A percentile compares a stretch with the other conserved stretches of the same genome.
Evolutionary conservation across 179 eudicot species (phyloP).

Genomic region (Beta corolliflora): DNA sequence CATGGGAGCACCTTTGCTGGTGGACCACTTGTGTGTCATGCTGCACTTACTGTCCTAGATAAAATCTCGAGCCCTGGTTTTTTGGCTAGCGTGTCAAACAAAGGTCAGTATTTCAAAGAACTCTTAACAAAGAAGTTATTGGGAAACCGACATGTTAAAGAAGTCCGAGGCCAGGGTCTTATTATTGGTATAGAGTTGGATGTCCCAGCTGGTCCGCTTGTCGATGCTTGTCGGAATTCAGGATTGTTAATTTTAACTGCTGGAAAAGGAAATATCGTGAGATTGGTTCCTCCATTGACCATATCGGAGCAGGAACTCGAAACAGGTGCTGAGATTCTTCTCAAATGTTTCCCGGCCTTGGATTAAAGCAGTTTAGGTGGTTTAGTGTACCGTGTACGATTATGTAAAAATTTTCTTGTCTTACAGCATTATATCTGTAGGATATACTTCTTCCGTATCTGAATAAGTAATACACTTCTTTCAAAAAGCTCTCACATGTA

Average conservation of each 20-base stretch:
- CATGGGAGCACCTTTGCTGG: constrained; percentile 99
- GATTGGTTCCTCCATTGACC: constrained; percentile 87
- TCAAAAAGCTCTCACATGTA: no score
- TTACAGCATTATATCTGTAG: no score
- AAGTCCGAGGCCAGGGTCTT: constrained; percentile 81
- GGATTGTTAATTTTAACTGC: constrained; percentile 86
- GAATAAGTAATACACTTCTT: no score
- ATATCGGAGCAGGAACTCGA: constrained; percentile 71
- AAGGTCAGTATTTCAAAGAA: constrained; percentile 66
- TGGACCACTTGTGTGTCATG: constrained; percentile 73
- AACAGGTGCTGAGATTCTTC: constrained; percentile 56
- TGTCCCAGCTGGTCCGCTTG: constrained; percentile 67
- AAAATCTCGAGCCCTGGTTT: constrained; percentile 66
- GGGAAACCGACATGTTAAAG: constrained; percentile 69
- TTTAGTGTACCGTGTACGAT: neutral
- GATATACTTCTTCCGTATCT: no score
- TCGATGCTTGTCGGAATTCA: constrained; percentile 66
- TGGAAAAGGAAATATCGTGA: constrained; percentile 80
- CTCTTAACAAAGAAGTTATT: constrained; percentile 49
- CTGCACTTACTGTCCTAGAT: constrained; percentile 65
- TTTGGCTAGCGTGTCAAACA: constrained; percentile 56
- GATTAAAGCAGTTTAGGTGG: constrained; percentile 28
- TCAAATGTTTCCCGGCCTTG: constrained; percentile 54
- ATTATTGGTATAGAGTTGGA: constrained; percentile 81
- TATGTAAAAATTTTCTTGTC: neutral